A percentile compares a stretch with the other conserved stretches of the same genome.
phyloP scores from a whole-genome alignment of 179 eudicot genomes.

The Silene noctiflora region DNA sequence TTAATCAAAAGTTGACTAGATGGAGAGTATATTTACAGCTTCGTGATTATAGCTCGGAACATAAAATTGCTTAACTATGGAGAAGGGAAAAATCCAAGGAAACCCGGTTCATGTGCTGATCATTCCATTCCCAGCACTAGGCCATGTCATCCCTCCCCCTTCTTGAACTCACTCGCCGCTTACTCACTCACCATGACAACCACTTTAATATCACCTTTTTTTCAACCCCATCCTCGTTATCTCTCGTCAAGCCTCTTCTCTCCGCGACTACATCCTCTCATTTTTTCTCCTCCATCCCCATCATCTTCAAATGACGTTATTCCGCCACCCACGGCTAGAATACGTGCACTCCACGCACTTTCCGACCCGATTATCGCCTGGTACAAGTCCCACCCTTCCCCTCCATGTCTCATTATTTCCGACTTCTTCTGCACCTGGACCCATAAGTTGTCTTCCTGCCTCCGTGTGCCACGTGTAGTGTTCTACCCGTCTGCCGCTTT shows the following conservation, averaged over 20 bases:
- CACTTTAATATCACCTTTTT: slow-evolving; percentile 37
- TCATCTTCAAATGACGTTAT: neutral
- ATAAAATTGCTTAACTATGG: neutral
- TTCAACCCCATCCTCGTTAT: slow-evolving; percentile 21
- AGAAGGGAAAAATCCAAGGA: no score
- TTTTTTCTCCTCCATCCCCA: slow-evolving; percentile 18
- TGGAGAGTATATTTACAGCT: neutral
- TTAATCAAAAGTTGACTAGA: no score
- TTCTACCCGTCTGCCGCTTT: slow-evolving; percentile 34
- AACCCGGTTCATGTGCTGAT: slow-evolving; percentile 21
- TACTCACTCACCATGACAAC: slow-evolving; percentile 24
- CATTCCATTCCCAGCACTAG: slow-evolving; percentile 39
- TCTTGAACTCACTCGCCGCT: slow-evolving; percentile 35
- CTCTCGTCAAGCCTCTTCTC: slow-evolving; percentile 23
- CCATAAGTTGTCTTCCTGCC: slow-evolving; percentile 12
- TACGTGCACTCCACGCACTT: slow-evolving; percentile 19
- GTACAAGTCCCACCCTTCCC: slow-evolving; percentile 24
- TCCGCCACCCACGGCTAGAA: neutral
- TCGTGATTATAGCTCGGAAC: neutral
- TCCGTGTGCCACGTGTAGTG: slow-evolving; percentile 27
- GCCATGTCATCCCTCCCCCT: slow-evolving; percentile 9
- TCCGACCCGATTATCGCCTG: slow-evolving; percentile 18
- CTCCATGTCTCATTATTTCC: slow-evolving; percentile 24
- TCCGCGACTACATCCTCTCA: slow-evolving; percentile 18
- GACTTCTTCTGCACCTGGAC: slow-evolving; percentile 34